phyloP scores from a whole-genome alignment of 2,329 filamentous ascomycete genomes.

The Mycogone perniciosa region DNA sequence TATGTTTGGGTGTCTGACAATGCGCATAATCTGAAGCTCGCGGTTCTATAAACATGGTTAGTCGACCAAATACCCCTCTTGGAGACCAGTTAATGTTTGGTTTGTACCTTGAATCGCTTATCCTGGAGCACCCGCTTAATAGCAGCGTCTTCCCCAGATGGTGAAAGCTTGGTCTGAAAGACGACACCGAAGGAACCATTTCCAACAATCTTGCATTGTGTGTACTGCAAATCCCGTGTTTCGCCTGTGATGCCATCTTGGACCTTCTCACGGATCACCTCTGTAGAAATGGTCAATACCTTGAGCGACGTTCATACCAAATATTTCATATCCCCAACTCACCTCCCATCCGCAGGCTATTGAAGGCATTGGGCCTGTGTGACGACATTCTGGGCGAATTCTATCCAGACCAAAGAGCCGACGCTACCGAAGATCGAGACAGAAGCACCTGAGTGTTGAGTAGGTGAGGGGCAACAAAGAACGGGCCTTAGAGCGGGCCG shows the following conservation, averaged over 20 bases:
- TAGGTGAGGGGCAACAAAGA: slow-evolving; percentile 25
- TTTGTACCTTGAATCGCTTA: slow-evolving; percentile 92
- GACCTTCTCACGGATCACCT: slow-evolving; percentile 97
- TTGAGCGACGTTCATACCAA: not conserved
- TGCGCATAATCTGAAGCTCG: slow-evolving; percentile 99
- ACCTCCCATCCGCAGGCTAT: slow-evolving; percentile 92
- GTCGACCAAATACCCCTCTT: not conserved
- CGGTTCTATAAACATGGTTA: slow-evolving; percentile 66
- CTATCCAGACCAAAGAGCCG: slow-evolving; percentile 21
- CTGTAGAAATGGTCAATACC: slow-evolving; percentile 39
- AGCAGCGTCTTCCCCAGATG: slow-evolving; percentile 95
- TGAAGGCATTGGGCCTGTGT: slow-evolving; percentile 86
- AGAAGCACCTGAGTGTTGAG: slow-evolving; percentile 18
- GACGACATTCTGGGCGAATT: slow-evolving; percentile 62
- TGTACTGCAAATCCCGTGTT: slow-evolving; percentile 94
- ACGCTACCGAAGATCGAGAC: slow-evolving; percentile 22
- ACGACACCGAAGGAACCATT: slow-evolving; percentile 98
- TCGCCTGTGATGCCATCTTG: slow-evolving; percentile 97
- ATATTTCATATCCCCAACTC: slow-evolving; percentile 37
- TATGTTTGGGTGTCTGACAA: slow-evolving; percentile 97
- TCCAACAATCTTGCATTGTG: slow-evolving; percentile 98
- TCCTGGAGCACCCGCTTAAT: slow-evolving; percentile 99
- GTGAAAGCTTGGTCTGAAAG: slow-evolving; percentile 97
- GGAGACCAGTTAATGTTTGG: slow-evolving; percentile 1
- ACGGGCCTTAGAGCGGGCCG: slow-evolving; percentile 26